A percentile compares a stretch with the other conserved stretches of the same genome.
Evolutionary conservation across 2,329 filamentous ascomycete genomes (phyloP).

Genomic region (Colletotrichum sp.): DNA sequence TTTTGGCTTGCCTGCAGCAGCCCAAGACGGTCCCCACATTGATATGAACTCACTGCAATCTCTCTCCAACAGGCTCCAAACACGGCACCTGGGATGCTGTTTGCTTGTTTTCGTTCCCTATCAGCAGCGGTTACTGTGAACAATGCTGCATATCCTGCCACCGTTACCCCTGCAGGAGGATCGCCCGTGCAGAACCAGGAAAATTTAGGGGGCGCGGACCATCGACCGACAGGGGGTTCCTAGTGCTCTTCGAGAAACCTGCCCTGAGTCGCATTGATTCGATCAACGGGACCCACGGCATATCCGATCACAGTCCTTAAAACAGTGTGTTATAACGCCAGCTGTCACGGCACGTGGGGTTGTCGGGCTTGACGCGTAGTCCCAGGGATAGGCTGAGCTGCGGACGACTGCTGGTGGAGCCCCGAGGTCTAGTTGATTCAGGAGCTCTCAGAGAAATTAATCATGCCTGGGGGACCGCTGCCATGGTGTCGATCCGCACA

Average conservation of each 20-base stretch:
- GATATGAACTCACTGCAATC: background rate
- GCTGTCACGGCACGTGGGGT: slow-evolving; percentile 12
- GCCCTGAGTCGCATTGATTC: background rate
- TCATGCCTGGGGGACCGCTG: background rate
- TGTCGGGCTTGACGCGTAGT: background rate
- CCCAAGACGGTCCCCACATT: background rate
- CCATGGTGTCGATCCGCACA: background rate
- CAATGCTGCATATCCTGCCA: background rate
- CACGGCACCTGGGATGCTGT: background rate
- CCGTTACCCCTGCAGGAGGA: background rate
- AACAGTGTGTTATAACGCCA: slow-evolving; percentile 1
- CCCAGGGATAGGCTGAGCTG: background rate
- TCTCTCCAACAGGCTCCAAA: background rate
- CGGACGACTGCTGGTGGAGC: background rate
- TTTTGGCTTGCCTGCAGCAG: background rate
- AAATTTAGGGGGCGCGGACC: background rate
- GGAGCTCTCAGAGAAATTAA: slow-evolving; percentile 15
- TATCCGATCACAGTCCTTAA: background rate
- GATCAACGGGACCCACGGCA: background rate
- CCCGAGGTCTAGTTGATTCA: slow-evolving; percentile 3
- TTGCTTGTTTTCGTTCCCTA: background rate
- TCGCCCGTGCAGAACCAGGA: slow-evolving; percentile 8
- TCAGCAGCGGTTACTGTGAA: background rate
- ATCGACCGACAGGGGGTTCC: background rate
- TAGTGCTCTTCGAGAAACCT: background rate